Evolutionary conservation across 352 stramenopile species (phyloP).

Genomic region (Thraustochytrium striatum): DNA sequence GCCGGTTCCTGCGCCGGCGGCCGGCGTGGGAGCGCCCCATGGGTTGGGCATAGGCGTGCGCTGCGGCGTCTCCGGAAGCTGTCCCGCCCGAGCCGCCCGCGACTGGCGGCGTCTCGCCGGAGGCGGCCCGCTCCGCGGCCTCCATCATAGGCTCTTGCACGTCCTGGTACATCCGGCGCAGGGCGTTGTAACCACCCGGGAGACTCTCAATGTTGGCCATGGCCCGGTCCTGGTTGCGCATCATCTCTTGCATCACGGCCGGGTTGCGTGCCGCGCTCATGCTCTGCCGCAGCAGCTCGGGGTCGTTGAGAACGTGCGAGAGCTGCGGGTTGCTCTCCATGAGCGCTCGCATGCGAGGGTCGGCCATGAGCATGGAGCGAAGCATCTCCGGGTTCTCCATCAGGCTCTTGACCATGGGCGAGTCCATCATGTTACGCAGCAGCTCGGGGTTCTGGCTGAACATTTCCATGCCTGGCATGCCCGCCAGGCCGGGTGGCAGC

Average conservation of each 20-base stretch:
- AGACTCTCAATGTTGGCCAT: constrained; percentile 95
- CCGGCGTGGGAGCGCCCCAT: constrained; percentile 59
- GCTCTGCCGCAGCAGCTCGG: constrained; percentile 83
- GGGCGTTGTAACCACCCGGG: constrained; percentile 90
- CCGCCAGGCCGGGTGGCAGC: neutral
- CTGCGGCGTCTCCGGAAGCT: neutral
- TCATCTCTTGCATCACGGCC: constrained; percentile 88
- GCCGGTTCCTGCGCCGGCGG: no score
- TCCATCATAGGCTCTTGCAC: constrained; percentile 92
- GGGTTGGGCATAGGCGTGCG: constrained; percentile 63
- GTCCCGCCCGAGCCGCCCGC: constrained; percentile 1
- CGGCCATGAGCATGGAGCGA: constrained; percentile 87
- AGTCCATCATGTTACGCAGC: constrained; percentile 79
- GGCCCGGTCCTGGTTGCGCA: constrained; percentile 93
- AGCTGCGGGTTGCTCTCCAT: constrained; percentile 92
- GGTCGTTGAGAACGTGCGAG: constrained; percentile 90
- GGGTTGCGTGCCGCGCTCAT: constrained; percentile 97
- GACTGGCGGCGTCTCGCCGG: neutral
- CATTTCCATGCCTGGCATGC: neutral
- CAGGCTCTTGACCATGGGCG: constrained; percentile 81
- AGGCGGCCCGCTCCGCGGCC: constrained; percentile 57
- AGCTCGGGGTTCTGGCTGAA: constrained; percentile 77
- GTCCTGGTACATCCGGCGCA: constrained; percentile 84
- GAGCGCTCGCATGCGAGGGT: constrained; percentile 88
- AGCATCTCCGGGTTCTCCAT: constrained; percentile 93